Percentiles rank a stretch among this genome's conserved stretches.
phyloP scores from a whole-genome alignment of 164 flowering plant genomes.

The Kalanchoe fedtschenkoi region DNA sequence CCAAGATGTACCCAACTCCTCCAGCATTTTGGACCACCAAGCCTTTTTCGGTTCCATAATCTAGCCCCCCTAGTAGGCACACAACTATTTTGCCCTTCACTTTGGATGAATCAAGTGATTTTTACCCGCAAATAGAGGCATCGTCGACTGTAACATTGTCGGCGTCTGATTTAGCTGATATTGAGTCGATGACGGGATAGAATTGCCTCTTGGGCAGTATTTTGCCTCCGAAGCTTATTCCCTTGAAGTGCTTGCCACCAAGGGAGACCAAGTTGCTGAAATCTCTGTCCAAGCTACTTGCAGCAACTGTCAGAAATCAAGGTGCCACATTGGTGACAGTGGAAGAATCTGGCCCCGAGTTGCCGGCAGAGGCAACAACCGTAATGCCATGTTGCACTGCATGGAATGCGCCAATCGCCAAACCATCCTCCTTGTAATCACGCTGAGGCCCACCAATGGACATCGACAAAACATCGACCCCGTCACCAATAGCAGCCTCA shows the following conservation, averaged over 20 bases:
- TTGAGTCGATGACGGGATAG: slow-evolving; percentile 34
- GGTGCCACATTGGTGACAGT: slow-evolving; percentile 12
- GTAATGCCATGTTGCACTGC: slow-evolving; percentile 14
- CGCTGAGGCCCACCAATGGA: slow-evolving; percentile 5
- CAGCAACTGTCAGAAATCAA: slow-evolving; percentile 21
- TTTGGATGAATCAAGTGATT: slow-evolving; percentile 22
- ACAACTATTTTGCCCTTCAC: slow-evolving; percentile 32
- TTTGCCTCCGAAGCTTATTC: slow-evolving; percentile 32
- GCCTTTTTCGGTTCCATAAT: slow-evolving; percentile 19
- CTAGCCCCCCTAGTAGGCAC: slow-evolving; percentile 21
- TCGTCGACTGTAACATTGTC: slow-evolving; percentile 15
- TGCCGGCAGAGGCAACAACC: slow-evolving; percentile 18
- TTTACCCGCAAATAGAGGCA: slow-evolving; percentile 17
- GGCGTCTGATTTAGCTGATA: slow-evolving; percentile 16
- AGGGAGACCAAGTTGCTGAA: neutral
- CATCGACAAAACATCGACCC: slow-evolving; percentile 17
- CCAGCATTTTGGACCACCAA: slow-evolving; percentile 21
- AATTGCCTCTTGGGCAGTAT: slow-evolving; percentile 23
- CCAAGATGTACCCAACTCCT: slow-evolving; percentile 33
- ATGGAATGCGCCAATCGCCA: slow-evolving; percentile 20
- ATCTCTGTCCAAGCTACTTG: slow-evolving; percentile 11
- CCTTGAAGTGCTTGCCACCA: slow-evolving; percentile 19
- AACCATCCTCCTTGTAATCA: neutral
- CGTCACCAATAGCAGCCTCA: slow-evolving; percentile 15
- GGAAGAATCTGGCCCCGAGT: slow-evolving; percentile 1